These are phyloP conservation scores for Collybiopsis confluens DNA, from an alignment of 768 basidiomycete genomes.

Conservation along the genomic window DNA sequence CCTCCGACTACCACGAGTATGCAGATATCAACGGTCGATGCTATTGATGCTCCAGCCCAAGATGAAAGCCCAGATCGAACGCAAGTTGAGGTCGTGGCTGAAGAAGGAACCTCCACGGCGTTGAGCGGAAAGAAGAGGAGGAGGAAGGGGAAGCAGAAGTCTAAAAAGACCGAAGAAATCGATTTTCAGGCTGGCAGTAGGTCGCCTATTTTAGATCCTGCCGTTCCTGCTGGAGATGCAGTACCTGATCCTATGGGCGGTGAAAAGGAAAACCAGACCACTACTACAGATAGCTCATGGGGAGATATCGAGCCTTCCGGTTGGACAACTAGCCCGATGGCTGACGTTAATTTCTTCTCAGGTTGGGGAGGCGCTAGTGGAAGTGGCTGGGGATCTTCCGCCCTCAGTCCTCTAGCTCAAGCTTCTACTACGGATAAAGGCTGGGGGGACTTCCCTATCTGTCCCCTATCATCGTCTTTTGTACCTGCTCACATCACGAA, in stretches of 20 bases:
- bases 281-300: too few relatives aligned
- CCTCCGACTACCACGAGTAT: background rate
- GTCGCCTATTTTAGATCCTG: background rate
- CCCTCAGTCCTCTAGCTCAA: background rate
- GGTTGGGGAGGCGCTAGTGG: background rate
- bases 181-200: too few relatives aligned
- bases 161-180: background rate
- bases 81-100: background rate
- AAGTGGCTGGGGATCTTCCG: background rate
- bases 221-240: background rate
- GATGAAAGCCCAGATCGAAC: background rate
- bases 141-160: background rate
- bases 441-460: background rate
- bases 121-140: too few relatives aligned
- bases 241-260: too few relatives aligned
- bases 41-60: background rate
- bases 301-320: background rate
- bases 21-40: background rate
- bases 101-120: background rate
- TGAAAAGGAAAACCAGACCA: too few relatives aligned
- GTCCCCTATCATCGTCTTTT: constrained; percentile 1
- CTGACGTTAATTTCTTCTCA: background rate
- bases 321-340: background rate
- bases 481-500: background rate
- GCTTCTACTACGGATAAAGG: background rate